Conservation (phyloP, 2,329 filamentous ascomycete genomes). For the Paraphaeosphaeria minitans region DNA sequence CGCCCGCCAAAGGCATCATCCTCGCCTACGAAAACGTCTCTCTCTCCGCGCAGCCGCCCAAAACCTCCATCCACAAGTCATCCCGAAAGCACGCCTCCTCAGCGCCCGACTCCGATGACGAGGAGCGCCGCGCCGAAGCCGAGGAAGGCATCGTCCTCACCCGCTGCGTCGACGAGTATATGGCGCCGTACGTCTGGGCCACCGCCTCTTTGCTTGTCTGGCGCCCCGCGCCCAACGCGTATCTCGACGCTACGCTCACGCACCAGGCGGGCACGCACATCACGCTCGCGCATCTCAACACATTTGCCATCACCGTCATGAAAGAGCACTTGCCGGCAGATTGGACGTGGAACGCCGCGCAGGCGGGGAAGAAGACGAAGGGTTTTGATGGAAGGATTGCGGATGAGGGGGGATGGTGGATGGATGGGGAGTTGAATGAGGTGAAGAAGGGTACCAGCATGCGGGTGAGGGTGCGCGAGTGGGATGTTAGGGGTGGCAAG, state of each 20-base stretch:
- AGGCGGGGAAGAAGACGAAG: conserved; percentile 26
- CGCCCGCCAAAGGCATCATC: conserved; percentile 73
- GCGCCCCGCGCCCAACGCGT: conserved; percentile 72
- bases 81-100: conserved; percentile 1
- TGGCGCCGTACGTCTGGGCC: conserved; percentile 84
- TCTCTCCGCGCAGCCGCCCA: conserved; percentile 58
- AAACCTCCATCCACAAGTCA: conserved; percentile 11
- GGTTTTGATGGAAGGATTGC: conserved; percentile 32
- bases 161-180: conserved; percentile 67
- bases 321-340: conserved; percentile 72
- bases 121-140: conserved; percentile 14
- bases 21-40: conserved; percentile 73
- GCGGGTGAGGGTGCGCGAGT: conserved; percentile 80
- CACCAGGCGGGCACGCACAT: conserved; percentile 88
- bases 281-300: conserved; percentile 85
- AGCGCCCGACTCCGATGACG: conserved; percentile 4
- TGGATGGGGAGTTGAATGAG: conserved; percentile 67
- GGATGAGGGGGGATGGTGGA: conserved; percentile 72
- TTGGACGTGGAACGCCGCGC: conserved; percentile 71
- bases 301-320: conserved; percentile 90
- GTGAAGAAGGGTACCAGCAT: conserved; percentile 56
- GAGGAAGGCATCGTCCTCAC: conserved; percentile 24
- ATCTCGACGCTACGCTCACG: conserved; percentile 81
- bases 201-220: conserved; percentile 88
- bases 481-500: conserved; percentile 73